Evolutionary conservation across 78 protist genomes (phyloP), one percentile per base, ranked within the genome.

Genomic region (Dictyostelium brefeldianum): DNA sequence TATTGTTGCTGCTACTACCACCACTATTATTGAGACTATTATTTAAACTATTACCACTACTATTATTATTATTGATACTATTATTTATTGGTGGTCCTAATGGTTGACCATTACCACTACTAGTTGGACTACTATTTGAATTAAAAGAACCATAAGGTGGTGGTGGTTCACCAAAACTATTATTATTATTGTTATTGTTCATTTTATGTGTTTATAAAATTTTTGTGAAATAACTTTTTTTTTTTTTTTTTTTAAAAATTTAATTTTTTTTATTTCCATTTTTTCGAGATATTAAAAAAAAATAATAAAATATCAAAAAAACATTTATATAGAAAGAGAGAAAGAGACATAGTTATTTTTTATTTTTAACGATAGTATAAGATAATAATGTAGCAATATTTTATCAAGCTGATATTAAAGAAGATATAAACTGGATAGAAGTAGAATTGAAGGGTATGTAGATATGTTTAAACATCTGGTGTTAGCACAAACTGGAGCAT

Each of bases 321-420:
- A n/a, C n/a, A n/a, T n/a, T n/a, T n/a, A n/a, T n/a, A n/a, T n/a
- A n/a, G n/a, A n/a, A n/a, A n/a, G n/a, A n/a, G n/a, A n/a, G n/a
- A n/a, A n/a, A n/a, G n/a, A n/a, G n/a, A n/a, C n/a, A n/a, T n/a
- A n/a, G n/a, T n/a, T n/a, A n/a, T n/a, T n/a, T n/a, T n/a, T n/a
- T n/a, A n/a, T n/a, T n/a, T n/a, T n/a, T n/a, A n/a, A n/a, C n/a
- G n/a, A n/a, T n/a, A n/a, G n/a, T n/a, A n/a, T n/a, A n/a, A n/a
- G 83, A 87, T 27, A 74, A 74, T 2, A 87, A 87, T 87, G 92
- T 87, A 2, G 92, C 84, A 27, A 87, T 87, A 20, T 64, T 87
- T 54, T 87, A 87, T 87, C 92, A 87, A 87, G 64, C 92, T 20
- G 92, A 87, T 87, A 62, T 87, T 51, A 87, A 41, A 77, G 27